These are phyloP conservation scores for Yamadazyma triangularis DNA, from an alignment of 1,139 yeast species.

Conservation along the genomic window DNA sequence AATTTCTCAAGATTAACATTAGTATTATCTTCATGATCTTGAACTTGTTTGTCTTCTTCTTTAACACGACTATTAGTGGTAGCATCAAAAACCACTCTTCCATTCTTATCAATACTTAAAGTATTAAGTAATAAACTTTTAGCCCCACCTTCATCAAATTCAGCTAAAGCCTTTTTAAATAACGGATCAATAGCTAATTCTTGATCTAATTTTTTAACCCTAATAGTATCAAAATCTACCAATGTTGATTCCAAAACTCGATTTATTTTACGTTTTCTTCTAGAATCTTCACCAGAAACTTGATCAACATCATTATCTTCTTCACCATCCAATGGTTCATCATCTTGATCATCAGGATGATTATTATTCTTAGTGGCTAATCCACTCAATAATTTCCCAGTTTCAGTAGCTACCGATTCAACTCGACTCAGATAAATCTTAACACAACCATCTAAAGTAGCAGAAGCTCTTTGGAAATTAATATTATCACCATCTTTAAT, in stretches of 20 bases:
- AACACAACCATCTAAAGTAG: slow-evolving; percentile 38
- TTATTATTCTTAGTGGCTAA: slow-evolving; percentile 32
- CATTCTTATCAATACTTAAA: slow-evolving; percentile 51
- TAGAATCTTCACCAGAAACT: slow-evolving; percentile 13
- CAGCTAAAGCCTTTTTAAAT: slow-evolving; percentile 83
- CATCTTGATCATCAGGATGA: slow-evolving; percentile 14
- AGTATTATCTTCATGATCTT: slow-evolving; percentile 11
- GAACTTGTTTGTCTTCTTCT: too few relatives aligned
- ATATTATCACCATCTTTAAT: slow-evolving; percentile 40
- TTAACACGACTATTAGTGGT: slow-evolving; percentile 25
- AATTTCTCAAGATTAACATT: slow-evolving; percentile 16
- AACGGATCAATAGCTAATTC: slow-evolving; percentile 83
- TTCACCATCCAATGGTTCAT: slow-evolving; percentile 5
- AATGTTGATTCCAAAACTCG: slow-evolving; percentile 41
- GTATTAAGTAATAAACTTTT: slow-evolving; percentile 76
- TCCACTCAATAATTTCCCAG: slow-evolving; percentile 82
- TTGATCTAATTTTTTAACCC: slow-evolving; percentile 66
- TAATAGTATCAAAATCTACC: slow-evolving; percentile 56
- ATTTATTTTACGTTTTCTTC: slow-evolving; percentile 30
- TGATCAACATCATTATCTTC: slow-evolving; percentile 12
- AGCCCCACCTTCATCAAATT: slow-evolving; percentile 95
- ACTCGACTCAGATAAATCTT: slow-evolving; percentile 54
- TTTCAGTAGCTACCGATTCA: slow-evolving; percentile 88
- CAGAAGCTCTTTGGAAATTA: slow-evolving; percentile 40
- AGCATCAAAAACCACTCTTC: slow-evolving; percentile 64